These are phyloP conservation scores for Suillus placidus DNA, from an alignment of 768 basidiomycete species.

Conservation along the genomic window DNA sequence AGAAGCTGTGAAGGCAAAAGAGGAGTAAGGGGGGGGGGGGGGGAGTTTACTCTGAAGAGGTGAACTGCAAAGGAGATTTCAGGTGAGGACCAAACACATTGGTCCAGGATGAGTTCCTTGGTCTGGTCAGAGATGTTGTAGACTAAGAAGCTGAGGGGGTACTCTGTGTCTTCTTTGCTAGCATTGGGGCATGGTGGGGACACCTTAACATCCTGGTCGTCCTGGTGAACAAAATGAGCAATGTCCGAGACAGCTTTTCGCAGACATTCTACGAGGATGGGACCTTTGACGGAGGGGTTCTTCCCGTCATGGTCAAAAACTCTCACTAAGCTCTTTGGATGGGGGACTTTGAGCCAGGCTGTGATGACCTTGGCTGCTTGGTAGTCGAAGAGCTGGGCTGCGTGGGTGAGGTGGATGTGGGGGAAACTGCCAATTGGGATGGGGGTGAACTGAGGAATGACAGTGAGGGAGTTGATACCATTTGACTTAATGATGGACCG, in stretches of 20 bases:
- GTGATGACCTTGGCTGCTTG: neutral
- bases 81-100: neutral
- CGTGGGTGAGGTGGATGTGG: neutral
- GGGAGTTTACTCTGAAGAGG: neutral
- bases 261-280: neutral
- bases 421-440: neutral
- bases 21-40: neutral
- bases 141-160: neutral
- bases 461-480: neutral
- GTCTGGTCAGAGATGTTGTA: neutral
- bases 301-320: slow-evolving; percentile 1
- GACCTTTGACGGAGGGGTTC: neutral
- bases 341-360: neutral
- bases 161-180: neutral
- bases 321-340: neutral
- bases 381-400: slow-evolving; percentile 2
- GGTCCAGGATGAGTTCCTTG: neutral
- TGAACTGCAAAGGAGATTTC: neutral
- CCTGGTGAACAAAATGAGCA: neutral
- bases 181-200: neutral
- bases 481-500: neutral
- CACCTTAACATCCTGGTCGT: neutral
- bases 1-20: neutral
- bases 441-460: neutral
- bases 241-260: neutral